Conservation (phyloP, 257 asterid species). For the Solanum habrochaites region DNA sequence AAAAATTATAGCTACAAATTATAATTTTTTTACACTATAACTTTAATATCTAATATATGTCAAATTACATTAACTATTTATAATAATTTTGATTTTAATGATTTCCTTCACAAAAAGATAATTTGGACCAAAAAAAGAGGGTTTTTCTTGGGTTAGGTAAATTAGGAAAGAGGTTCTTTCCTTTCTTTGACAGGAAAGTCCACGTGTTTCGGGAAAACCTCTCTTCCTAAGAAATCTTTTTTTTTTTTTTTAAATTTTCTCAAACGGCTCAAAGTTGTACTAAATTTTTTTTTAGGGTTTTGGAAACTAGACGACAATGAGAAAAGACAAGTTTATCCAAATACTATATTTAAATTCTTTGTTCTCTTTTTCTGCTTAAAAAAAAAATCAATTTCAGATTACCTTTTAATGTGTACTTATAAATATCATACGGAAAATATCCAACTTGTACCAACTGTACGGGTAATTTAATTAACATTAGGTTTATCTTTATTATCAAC, state of each 20-base stretch:
- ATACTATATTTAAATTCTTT: background rate
- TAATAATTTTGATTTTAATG: background rate
- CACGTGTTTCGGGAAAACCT: conserved; percentile 18
- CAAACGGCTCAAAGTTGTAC: background rate
- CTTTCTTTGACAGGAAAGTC: background rate
- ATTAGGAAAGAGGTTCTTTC: background rate
- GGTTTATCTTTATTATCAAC: background rate
- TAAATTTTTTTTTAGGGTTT: background rate
- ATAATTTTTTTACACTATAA: no score
- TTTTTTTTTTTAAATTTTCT: background rate
- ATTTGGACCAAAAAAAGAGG: background rate
- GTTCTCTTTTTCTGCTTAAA: background rate
- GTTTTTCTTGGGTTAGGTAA: background rate
- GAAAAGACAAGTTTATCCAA: background rate
- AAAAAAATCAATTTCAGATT: background rate
- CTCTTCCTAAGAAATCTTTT: conserved; percentile 15
- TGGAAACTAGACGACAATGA: background rate
- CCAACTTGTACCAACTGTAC: background rate
- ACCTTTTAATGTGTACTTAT: background rate
- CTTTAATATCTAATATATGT: no score
- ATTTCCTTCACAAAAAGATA: background rate
- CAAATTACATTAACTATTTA: no score
- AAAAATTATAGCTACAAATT: no score
- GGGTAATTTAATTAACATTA: background rate
- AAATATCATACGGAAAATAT: background rate